phyloP scores from a whole-genome alignment of 768 basidiomycete species.

The Fistulinella prunicolor region DNA sequence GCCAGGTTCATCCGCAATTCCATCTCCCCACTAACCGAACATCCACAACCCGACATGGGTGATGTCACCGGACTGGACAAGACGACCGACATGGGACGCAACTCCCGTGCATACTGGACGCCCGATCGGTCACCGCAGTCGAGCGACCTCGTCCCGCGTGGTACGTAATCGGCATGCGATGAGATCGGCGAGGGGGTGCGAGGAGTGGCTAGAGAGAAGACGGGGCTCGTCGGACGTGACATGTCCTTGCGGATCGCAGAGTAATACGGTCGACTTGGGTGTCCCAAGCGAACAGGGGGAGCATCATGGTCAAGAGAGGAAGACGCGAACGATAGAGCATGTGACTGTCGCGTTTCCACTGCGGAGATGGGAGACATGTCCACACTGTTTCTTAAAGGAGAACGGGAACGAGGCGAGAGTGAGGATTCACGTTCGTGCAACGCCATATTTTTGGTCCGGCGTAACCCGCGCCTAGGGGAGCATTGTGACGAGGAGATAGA shows the following conservation, averaged over 20 bases:
- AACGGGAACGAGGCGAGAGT: slow-evolving; percentile 18
- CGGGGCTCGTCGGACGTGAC: slow-evolving; percentile 41
- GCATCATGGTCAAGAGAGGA: slow-evolving; percentile 20
- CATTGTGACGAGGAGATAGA: slow-evolving; percentile 26
- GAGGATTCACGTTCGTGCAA: slow-evolving; percentile 29
- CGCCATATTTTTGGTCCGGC: slow-evolving; percentile 39
- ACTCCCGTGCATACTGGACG: slow-evolving; percentile 16
- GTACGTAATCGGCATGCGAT: slow-evolving; percentile 20
- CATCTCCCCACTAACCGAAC: slow-evolving; percentile 58
- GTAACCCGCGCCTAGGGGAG: slow-evolving; percentile 35
- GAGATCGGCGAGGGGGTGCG: slow-evolving; percentile 28
- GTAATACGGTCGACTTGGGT: slow-evolving; percentile 54
- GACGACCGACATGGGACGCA: slow-evolving; percentile 31
- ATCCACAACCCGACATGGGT: slow-evolving; percentile 34
- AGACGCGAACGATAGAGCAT: slow-evolving; percentile 17
- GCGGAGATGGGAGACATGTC: slow-evolving; percentile 16
- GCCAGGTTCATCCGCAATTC: slow-evolving; percentile 57
- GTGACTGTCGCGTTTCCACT: slow-evolving; percentile 21
- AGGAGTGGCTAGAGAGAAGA: slow-evolving; percentile 22
- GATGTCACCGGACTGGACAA: slow-evolving; percentile 19
- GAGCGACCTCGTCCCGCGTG: slow-evolving; percentile 34
- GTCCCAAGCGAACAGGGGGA: slow-evolving; percentile 42
- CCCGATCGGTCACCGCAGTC: slow-evolving; percentile 24
- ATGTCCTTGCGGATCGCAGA: slow-evolving; percentile 49
- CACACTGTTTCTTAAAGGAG: slow-evolving; percentile 22